phyloP scores from a whole-genome alignment of 306 rosid genomes.

The cucumber (Cucumis sativus) region Cucumber_9930_V3 NC_026660.2:10207501-10208000 shows the following conservation, averaged over 20 bases:
- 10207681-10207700: not conserved
- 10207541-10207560: slow-evolving; percentile 97
- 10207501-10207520: slow-evolving; percentile 81
- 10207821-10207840: slow-evolving; percentile 91
- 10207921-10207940: not conserved
- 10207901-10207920: not conserved
- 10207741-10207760: slow-evolving; percentile 15
- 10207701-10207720: not conserved
- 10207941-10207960: not conserved
- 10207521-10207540: slow-evolving; percentile 93
- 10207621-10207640: not conserved
- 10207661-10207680: not conserved
- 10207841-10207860: slow-evolving; percentile 42
- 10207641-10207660: not conserved
- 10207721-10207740: not conserved
- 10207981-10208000: not conserved
- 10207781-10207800: slow-evolving; percentile 89
- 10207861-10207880: not conserved
- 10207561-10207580: slow-evolving; percentile 3
- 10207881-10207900: not conserved
- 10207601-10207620: not conserved
- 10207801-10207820: slow-evolving; percentile 97
- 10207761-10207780: slow-evolving; percentile 97
- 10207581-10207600: not conserved
- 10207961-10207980: not conserved